Evolutionary conservation across 352 stramenopile species (phyloP).

Genomic region (Pythium aristosporum): DNA sequence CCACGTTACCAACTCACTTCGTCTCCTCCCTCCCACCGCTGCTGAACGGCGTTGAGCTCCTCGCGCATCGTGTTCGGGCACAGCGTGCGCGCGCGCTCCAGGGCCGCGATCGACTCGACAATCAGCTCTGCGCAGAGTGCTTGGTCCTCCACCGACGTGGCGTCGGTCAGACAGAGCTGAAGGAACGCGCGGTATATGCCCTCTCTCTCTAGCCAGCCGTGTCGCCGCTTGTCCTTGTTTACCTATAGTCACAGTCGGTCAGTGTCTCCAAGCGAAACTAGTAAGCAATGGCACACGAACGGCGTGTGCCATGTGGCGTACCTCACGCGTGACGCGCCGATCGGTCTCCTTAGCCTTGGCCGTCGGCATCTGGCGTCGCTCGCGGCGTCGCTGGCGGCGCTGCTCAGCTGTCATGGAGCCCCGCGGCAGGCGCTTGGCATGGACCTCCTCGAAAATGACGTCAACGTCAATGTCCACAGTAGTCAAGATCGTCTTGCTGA

Average conservation of each 20-base stretch:
- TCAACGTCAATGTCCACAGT: not conserved
- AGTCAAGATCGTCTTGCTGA: not conserved
- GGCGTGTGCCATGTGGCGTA: not conserved
- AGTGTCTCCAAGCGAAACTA: too few relatives aligned
- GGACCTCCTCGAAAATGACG: not conserved
- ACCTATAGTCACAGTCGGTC: not conserved
- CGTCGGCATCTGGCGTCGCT: not conserved
- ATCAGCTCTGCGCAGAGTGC: not conserved
- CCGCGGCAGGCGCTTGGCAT: not conserved
- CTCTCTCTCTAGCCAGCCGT: not conserved
- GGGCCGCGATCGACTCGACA: not conserved
- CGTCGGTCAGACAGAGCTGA: not conserved
- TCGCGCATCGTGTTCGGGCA: not conserved
- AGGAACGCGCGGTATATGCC: not conserved
- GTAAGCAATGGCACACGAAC: too few relatives aligned
- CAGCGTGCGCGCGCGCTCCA: not conserved
- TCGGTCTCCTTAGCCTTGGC: not conserved
- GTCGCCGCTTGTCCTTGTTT: not conserved
- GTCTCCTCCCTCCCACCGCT: not conserved
- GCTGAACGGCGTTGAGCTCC: conserved; percentile 2
- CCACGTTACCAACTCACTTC: too few relatives aligned
- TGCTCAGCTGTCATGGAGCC: not conserved
- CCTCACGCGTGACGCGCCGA: not conserved
- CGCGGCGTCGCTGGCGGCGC: not conserved
- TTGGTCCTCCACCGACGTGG: not conserved